Evolutionary conservation across 345 rosid genomes (phyloP).

Genomic region (Hibiscus trionum): DNA sequence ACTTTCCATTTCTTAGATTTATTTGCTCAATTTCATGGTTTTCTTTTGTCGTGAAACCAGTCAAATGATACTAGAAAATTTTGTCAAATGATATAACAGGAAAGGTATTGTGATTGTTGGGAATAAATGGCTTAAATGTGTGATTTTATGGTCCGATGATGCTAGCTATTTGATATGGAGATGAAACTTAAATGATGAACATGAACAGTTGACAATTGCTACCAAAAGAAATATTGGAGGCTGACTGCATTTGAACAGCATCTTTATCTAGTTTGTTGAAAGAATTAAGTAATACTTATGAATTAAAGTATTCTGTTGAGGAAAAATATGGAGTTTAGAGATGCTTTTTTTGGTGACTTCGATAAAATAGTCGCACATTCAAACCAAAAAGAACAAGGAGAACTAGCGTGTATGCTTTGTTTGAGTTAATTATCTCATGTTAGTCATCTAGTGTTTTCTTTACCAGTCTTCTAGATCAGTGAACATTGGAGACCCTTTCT

Average conservation of each 20-base stretch:
- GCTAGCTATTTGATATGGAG: background rate
- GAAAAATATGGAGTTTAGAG: background rate
- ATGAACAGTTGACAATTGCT: background rate
- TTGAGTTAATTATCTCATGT: background rate
- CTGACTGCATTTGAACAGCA: background rate
- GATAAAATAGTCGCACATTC: background rate
- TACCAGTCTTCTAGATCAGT: background rate
- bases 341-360: slow-evolving; percentile 1
- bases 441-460: slow-evolving; percentile 6
- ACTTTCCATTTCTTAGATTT: background rate
- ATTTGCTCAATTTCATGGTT: background rate
- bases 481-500: background rate
- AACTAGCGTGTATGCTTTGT: background rate
- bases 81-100: background rate
- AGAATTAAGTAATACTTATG: background rate
- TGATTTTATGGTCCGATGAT: background rate
- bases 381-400: background rate
- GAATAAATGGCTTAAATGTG: background rate
- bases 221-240: background rate
- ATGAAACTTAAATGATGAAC: background rate
- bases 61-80: background rate
- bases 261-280: background rate
- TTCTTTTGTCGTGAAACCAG: background rate
- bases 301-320: background rate
- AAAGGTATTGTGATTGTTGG: background rate